Evolutionary conservation across 495 filamentous ascomycete genomes (phyloP), one percentile per base, ranked within the genome.

Genomic region (Hyaloscypha finlandica): DNA sequence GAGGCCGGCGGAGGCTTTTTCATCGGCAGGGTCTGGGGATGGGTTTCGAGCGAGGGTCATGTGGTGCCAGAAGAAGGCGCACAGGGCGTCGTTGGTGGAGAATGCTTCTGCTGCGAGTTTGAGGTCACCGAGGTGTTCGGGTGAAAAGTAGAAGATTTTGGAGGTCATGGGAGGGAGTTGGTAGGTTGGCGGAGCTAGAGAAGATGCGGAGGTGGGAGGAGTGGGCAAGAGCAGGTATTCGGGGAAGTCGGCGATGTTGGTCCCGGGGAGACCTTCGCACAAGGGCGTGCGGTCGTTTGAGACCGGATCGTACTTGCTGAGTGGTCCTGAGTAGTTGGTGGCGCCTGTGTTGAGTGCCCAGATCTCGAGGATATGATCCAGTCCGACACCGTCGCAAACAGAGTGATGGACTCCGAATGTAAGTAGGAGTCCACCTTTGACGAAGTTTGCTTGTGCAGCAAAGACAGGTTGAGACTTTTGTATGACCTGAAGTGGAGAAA

Each of bases 371-470:
- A 68, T 72, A 8, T 79, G 74, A 19, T 72, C 81, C 69, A 83
- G 81, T 9, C 84, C 85, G 2, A 75, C 4, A 3, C 48, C 65
- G 29, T 68, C 65, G 22, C 48, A 68, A 2, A 74, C 70, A 35
- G 80, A 74, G 66, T 89, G 86, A 42, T 86, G 78, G 19, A 73
- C 77, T 48, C 77, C 71, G 64, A 86, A 68, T 2, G 80, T 83
- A 39, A 89, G 75, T 6, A 88, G 66, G 0, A 85, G 67, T 1
- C 84, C 85, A 32, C 78, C 83, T 22, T 64, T 55, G 61, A 88
- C 80, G 74, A 85, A 83, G 67, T 76, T 88, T 2, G 78, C 81
- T 73, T 88, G 86, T 9, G 88, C 59, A 11, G 78, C 67, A 61
- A 88, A 79, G 19, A 86, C 82, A 20, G 82, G 81, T 22, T 42